These are phyloP conservation scores for Fomitopsis betulina DNA, from an alignment of 1,284 basidiomycete genomes.

Conservation along the genomic window DNA sequence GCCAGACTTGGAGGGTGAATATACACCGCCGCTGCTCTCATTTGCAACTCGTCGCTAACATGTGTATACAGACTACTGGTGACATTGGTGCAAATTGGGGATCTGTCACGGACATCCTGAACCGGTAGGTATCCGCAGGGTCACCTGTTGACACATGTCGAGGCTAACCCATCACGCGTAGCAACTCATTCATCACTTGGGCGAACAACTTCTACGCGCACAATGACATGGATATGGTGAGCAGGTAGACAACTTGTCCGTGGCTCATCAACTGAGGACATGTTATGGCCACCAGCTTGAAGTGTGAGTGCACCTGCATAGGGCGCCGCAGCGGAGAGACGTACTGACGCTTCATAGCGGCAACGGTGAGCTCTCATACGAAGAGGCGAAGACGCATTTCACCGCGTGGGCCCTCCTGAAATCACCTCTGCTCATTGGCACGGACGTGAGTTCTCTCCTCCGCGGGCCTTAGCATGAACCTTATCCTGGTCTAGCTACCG, in stretches of 20 bases:
- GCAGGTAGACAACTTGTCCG: slow-evolving; percentile 10
- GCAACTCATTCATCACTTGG: slow-evolving; percentile 40
- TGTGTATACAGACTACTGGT: slow-evolving; percentile 23
- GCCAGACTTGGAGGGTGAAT: slow-evolving; percentile 42
- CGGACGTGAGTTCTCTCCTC: slow-evolving; percentile 25
- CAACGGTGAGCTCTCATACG: slow-evolving; percentile 50
- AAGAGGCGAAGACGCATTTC: slow-evolving; percentile 60
- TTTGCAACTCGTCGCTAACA: not conserved
- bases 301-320: slow-evolving; percentile 32
- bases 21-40: slow-evolving; percentile 1
- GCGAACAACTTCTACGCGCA: slow-evolving; percentile 57
- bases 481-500: slow-evolving; percentile 38
- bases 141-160: not conserved
- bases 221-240: slow-evolving; percentile 58
- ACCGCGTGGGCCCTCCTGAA: slow-evolving; percentile 65
- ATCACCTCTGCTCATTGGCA: slow-evolving; percentile 47
- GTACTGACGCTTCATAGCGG: slow-evolving; percentile 33
- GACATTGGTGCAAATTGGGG: slow-evolving; percentile 34
- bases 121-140: slow-evolving; percentile 26
- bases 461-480: no score
- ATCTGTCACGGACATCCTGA: slow-evolving; percentile 37
- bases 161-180: slow-evolving; percentile 6
- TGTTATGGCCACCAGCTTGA: slow-evolving; percentile 33
- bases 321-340: not conserved
- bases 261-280: not conserved